Percentiles rank a stretch among this genome's conserved stretches.
phyloP scores from a whole-genome alignment of 2,329 filamentous ascomycete species.

The Diaporthe ampelina region DNA sequence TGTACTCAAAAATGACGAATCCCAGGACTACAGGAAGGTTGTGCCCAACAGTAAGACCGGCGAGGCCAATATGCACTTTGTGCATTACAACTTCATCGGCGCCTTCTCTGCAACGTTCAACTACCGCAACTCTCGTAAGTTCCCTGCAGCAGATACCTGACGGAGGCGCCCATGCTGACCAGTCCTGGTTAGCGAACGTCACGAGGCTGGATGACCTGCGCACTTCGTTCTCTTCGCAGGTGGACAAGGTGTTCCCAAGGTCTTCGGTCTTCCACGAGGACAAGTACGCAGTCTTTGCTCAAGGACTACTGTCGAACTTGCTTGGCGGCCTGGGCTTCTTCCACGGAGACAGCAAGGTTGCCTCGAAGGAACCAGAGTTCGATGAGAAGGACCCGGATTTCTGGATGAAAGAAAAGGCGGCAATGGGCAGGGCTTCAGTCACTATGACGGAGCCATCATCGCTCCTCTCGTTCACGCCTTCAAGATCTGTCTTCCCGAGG shows the following conservation, averaged over 20 bases:
- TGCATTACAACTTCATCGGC: slow-evolving; percentile 76
- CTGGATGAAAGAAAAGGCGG: slow-evolving; percentile 87
- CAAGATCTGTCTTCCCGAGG: slow-evolving; percentile 89
- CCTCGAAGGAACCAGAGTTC: slow-evolving; percentile 88
- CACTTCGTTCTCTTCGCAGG: slow-evolving; percentile 60
- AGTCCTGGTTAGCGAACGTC: slow-evolving; percentile 5
- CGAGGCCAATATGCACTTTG: slow-evolving; percentile 72
- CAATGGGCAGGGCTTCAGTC: slow-evolving; percentile 74
- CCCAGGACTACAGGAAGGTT: slow-evolving; percentile 70
- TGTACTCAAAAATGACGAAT: slow-evolving; percentile 70
- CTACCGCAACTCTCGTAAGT: slow-evolving; percentile 35
- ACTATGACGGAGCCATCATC: slow-evolving; percentile 82
- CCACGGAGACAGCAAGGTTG: slow-evolving; percentile 85
- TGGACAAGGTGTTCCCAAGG: slow-evolving; percentile 70
- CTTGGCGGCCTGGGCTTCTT: slow-evolving; percentile 94
- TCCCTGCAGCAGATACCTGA: no score
- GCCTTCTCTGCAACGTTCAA: slow-evolving; percentile 56
- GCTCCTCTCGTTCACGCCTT: slow-evolving; percentile 88
- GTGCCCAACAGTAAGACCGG: slow-evolving; percentile 50
- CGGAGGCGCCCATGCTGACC: background rate
- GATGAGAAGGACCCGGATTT: slow-evolving; percentile 92
- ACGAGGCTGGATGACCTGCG: slow-evolving; percentile 18
- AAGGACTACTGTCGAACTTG: slow-evolving; percentile 89
- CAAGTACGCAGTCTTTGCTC: slow-evolving; percentile 81
- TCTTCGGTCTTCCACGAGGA: slow-evolving; percentile 79